Evolutionary conservation across 2,329 filamentous ascomycete species (phyloP).

Genomic region (Chaetomium globosum): DNA sequence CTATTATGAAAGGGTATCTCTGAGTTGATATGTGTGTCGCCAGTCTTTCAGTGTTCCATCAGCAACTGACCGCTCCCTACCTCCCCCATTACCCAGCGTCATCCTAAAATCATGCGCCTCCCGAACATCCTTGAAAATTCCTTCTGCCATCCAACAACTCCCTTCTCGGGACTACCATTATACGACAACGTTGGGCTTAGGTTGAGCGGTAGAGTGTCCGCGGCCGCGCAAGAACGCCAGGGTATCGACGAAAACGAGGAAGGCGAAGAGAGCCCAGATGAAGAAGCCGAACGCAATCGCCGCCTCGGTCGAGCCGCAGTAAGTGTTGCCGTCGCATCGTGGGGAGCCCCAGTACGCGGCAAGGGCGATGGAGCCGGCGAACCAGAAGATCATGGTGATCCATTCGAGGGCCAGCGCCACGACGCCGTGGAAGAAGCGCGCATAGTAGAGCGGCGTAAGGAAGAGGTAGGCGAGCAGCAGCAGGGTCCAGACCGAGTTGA

Average conservation of each 20-base stretch:
- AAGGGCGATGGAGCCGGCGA: slow-evolving; percentile 78
- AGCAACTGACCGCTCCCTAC: not conserved
- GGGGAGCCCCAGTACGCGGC: slow-evolving; percentile 64
- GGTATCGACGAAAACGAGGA: slow-evolving; percentile 31
- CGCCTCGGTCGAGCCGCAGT: slow-evolving; percentile 65
- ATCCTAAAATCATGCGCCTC: not conserved
- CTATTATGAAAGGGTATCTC: slow-evolving; percentile 1
- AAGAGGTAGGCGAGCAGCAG: slow-evolving; percentile 71
- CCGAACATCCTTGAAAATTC: not conserved
- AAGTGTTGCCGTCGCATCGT: slow-evolving; percentile 54
- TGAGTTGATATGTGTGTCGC: not conserved
- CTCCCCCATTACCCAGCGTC: not conserved
- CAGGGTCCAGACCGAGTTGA: slow-evolving; percentile 75
- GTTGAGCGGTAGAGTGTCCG: slow-evolving; percentile 9
- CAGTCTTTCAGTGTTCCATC: not conserved
- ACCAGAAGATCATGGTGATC: slow-evolving; percentile 85
- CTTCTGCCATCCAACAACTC: not conserved
- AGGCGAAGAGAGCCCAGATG: slow-evolving; percentile 32
- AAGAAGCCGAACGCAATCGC: slow-evolving; percentile 63
- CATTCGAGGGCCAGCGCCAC: slow-evolving; percentile 68
- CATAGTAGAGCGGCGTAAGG: slow-evolving; percentile 65
- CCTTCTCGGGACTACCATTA: slow-evolving; percentile 7
- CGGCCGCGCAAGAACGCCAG: slow-evolving; percentile 21
- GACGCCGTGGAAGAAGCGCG: slow-evolving; percentile 63
- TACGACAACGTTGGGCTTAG: slow-evolving; percentile 26